Conservation (phyloP, 331 rosid genomes). For the Prunus yedoensis region DNA sequence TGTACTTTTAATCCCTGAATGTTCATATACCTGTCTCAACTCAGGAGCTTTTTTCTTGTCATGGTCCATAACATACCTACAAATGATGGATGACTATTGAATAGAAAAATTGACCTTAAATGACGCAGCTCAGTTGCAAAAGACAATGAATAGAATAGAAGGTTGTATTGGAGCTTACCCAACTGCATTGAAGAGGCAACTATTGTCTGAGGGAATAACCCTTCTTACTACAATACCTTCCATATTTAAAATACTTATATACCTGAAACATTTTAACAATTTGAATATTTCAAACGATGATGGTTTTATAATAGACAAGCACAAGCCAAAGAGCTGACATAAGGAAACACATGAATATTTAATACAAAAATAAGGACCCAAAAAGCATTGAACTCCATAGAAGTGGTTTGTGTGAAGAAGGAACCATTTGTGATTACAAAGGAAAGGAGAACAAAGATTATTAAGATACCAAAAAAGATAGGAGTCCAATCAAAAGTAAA, state of each 20-base stretch:
- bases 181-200: slow-evolving; percentile 94
- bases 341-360: background rate
- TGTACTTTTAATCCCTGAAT: background rate
- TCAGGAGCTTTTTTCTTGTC: slow-evolving; percentile 70
- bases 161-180: slow-evolving; percentile 51
- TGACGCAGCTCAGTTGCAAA: background rate
- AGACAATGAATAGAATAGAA: background rate
- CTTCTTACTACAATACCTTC: slow-evolving; percentile 82
- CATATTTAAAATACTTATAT: slow-evolving; percentile 39
- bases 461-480: background rate
- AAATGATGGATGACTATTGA: slow-evolving; percentile 19
- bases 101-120: background rate
- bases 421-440: background rate
- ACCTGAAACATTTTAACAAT: slow-evolving; percentile 32
- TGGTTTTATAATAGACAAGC: no score
- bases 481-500: background rate
- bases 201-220: slow-evolving; percentile 93
- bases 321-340: no score
- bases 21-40: slow-evolving; percentile 64
- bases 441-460: background rate
- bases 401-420: background rate
- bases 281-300: background rate
- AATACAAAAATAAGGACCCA: background rate
- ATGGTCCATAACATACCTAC: slow-evolving; percentile 90
- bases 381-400: background rate